phyloP scores from a whole-genome alignment of 1,284 basidiomycete genomes.

The Ganoderma multipileum region DNA sequence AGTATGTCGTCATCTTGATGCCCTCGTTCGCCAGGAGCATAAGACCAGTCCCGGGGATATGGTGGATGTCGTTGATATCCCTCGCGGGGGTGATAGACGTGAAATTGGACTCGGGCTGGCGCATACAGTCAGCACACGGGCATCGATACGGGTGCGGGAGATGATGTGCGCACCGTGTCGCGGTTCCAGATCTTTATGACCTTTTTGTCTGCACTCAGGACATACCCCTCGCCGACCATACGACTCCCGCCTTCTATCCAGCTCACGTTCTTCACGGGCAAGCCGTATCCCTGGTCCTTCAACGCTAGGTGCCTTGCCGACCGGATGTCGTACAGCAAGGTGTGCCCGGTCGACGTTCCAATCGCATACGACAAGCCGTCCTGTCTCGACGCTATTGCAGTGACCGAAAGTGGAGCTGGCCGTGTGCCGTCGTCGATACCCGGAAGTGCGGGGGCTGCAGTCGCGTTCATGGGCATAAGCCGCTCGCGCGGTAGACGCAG shows the following conservation, averaged over 20 bases:
- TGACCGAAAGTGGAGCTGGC: slow-evolving; percentile 64
- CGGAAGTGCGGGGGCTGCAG: slow-evolving; percentile 45
- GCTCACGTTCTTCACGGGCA: slow-evolving; percentile 85
- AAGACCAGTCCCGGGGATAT: slow-evolving; percentile 85
- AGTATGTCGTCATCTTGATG: slow-evolving; percentile 91
- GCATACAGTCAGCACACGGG: slow-evolving; percentile 11
- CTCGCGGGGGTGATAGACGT: slow-evolving; percentile 91
- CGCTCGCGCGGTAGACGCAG: slow-evolving; percentile 78
- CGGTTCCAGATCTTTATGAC: slow-evolving; percentile 97
- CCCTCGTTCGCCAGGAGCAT: slow-evolving; percentile 93
- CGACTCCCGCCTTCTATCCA: slow-evolving; percentile 91
- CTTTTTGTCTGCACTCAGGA: slow-evolving; percentile 91
- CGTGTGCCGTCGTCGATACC: slow-evolving; percentile 49
- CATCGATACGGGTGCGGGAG: too few relatives aligned
- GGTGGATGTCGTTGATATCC: slow-evolving; percentile 90
- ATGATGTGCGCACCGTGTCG: slow-evolving; percentile 59
- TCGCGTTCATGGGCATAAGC: slow-evolving; percentile 54
- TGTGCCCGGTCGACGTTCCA: slow-evolving; percentile 95
- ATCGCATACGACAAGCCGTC: slow-evolving; percentile 95
- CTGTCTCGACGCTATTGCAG: slow-evolving; percentile 81
- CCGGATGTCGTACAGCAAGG: slow-evolving; percentile 94
- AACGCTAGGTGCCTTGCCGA: slow-evolving; percentile 83
- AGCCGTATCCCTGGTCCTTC: slow-evolving; percentile 98
- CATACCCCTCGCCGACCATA: slow-evolving; percentile 87
- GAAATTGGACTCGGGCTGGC: slow-evolving; percentile 86